Evolutionary conservation across 176 grass and related monocot genomes (phyloP).

Genomic region (Oryza meyeriana): DNA sequence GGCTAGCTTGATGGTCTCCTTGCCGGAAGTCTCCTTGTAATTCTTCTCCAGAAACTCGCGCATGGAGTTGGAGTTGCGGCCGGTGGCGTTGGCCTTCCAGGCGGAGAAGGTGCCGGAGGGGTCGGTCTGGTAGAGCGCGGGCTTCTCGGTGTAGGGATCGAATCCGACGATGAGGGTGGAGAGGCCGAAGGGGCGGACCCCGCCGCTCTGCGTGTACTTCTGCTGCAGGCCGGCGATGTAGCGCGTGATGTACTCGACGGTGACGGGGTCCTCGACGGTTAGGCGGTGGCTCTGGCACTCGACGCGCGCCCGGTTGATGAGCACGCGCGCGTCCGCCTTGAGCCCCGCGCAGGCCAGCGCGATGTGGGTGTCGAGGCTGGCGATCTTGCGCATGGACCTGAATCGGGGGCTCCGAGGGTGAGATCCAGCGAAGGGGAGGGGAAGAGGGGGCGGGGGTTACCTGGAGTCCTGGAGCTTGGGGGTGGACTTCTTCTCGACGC

Average conservation of each 20-base stretch:
- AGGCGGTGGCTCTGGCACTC: conserved; percentile 97
- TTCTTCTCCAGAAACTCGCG: conserved; percentile 96
- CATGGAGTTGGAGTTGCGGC: conserved; percentile 94
- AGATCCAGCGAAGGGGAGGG: not conserved
- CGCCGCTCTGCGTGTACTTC: conserved; percentile 90
- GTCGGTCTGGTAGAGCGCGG: conserved; percentile 81
- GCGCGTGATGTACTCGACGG: conserved; percentile 94
- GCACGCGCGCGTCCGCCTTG: conserved; percentile 85
- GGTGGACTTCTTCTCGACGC: conserved; percentile 99
- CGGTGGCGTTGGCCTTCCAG: conserved; percentile 95
- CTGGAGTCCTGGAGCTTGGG: conserved; percentile 98
- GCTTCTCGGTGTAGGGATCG: conserved; percentile 70
- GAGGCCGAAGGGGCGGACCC: conserved; percentile 81
- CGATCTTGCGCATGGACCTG: conserved; percentile 86
- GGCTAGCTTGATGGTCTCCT: conserved; percentile 91
- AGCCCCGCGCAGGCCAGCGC: conserved; percentile 92
- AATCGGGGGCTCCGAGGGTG: not conserved
- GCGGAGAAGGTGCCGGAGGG: conserved; percentile 89
- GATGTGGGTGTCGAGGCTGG: conserved; percentile 80
- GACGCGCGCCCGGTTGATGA: conserved; percentile 80
- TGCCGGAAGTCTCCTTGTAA: conserved; percentile 94
- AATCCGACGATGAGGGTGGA: conserved; percentile 89
- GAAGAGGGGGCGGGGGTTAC: not conserved
- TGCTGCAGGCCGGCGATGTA: conserved; percentile 93
- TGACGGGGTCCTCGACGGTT: conserved; percentile 81